These are phyloP conservation scores for Colletotrichum aenigma DNA, from an alignment of 2,329 filamentous ascomycete genomes.

Conservation along the genomic window DNA sequence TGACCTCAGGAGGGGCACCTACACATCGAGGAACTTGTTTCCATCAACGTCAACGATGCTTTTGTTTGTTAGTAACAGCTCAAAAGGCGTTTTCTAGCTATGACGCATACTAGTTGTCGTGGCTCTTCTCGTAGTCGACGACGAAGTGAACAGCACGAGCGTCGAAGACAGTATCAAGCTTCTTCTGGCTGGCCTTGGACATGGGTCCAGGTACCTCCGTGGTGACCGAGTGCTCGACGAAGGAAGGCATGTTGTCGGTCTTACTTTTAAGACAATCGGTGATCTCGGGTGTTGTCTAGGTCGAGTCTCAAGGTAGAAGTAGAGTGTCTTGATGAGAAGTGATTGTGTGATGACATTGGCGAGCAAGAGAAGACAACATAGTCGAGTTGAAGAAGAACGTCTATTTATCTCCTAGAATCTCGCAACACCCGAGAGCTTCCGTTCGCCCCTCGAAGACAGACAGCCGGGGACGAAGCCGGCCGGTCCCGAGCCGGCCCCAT, in stretches of 20 bases:
- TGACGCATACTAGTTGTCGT: conserved; percentile 49
- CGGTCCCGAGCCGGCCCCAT: conserved; percentile 15
- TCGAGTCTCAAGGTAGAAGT: neutral
- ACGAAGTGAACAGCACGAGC: conserved; percentile 57
- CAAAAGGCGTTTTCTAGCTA: fast-evolving
- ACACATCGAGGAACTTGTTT: conserved; percentile 55
- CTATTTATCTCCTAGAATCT: conserved; percentile 9
- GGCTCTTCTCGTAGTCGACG: conserved; percentile 56
- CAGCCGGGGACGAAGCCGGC: conserved; percentile 13
- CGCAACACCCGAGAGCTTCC: neutral
- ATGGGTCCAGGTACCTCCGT: conserved; percentile 44
- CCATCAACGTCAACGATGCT: conserved; percentile 54
- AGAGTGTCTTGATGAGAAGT: neutral
- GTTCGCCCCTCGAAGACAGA: neutral
- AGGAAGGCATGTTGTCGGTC: conserved; percentile 32
- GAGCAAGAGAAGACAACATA: fast-evolving
- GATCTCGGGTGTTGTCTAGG: neutral
- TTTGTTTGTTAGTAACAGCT: neutral
- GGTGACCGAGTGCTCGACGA: conserved; percentile 34
- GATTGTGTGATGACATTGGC: neutral
- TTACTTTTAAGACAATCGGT: neutral
- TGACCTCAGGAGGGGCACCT: conserved; percentile 21
- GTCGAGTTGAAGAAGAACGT: neutral
- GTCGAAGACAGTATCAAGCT: conserved; percentile 55
- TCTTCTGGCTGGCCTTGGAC: conserved; percentile 41